A percentile compares a stretch with the other conserved stretches of the same genome.
Conservation (phyloP, 2,329 filamentous ascomycete species). For the Annulohypoxylon truncatum region DNA sequence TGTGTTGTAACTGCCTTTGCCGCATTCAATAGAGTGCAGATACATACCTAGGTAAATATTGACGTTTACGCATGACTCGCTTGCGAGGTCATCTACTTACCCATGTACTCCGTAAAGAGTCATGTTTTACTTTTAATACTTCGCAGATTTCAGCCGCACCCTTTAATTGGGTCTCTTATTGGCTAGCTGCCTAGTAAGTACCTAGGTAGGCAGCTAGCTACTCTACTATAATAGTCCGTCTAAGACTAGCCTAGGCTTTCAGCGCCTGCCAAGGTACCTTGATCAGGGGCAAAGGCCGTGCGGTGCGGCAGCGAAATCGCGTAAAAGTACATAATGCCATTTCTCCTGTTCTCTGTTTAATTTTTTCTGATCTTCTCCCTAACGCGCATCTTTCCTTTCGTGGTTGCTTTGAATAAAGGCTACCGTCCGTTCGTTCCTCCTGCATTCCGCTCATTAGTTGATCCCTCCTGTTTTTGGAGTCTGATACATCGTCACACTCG, state of each 20-base stretch:
- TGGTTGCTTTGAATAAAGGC: conserved; percentile 14
- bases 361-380: background rate
- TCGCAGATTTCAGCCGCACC: background rate
- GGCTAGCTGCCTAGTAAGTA: background rate
- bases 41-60: background rate
- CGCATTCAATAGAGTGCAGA: too few relatives aligned
- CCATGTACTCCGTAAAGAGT: too few relatives aligned
- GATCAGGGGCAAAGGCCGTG: conserved; percentile 18
- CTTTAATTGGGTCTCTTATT: background rate
- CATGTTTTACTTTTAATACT: too few relatives aligned
- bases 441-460: background rate
- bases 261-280: background rate
- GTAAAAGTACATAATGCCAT: conserved; percentile 9
- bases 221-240: too few relatives aligned
- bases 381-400: conserved; percentile 30
- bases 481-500: background rate
- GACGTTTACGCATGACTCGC: background rate
- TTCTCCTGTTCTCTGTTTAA: background rate
- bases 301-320: background rate
- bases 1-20: too few relatives aligned
- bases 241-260: background rate
- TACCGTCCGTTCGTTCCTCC: conserved; percentile 33
- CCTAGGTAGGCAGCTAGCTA: too few relatives aligned
- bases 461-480: background rate
- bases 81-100: too few relatives aligned